A percentile compares a stretch with the other conserved stretches of the same genome.
These are phyloP conservation scores for Xylaria acuta DNA, from an alignment of 495 filamentous ascomycete genomes.

Conservation along the genomic window DNA sequence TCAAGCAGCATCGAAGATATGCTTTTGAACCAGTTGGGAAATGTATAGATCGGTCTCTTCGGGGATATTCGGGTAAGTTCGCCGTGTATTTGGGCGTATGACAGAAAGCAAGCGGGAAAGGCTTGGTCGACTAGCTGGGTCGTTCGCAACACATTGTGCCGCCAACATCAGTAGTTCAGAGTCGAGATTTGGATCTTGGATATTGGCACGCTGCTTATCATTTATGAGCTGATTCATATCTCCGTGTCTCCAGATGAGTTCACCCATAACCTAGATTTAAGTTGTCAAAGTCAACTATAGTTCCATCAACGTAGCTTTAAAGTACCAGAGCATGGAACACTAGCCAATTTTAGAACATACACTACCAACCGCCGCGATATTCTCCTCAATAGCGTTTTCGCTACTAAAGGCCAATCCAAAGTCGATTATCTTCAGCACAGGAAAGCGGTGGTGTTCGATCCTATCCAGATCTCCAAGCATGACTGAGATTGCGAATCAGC, in stretches of 20 bases:
- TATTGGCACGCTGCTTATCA: neutral
- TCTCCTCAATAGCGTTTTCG: neutral
- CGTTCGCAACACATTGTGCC: neutral
- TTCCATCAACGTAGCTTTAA: neutral
- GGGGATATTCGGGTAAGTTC: neutral
- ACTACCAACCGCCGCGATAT: neutral
- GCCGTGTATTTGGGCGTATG: neutral
- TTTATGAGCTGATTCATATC: neutral
- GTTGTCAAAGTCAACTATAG: neutral
- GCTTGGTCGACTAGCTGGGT: neutral
- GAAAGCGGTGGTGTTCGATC: neutral
- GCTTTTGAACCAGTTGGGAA: neutral
- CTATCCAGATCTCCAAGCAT: neutral
- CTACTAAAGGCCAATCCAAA: neutral
- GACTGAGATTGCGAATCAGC: neutral
- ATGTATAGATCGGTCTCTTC: neutral
- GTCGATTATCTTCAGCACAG: neutral
- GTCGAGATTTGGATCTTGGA: neutral
- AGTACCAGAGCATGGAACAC: neutral
- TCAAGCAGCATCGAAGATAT: neutral
- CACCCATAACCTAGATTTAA: neutral
- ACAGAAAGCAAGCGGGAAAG: neutral
- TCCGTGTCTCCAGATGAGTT: neutral
- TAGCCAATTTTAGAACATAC: neutral
- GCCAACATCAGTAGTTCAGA: neutral